Evolutionary conservation across 2,329 filamentous ascomycete genomes (phyloP), one percentile per base, ranked within the genome.

Genomic region (Fusarium verticillioides): DNA sequence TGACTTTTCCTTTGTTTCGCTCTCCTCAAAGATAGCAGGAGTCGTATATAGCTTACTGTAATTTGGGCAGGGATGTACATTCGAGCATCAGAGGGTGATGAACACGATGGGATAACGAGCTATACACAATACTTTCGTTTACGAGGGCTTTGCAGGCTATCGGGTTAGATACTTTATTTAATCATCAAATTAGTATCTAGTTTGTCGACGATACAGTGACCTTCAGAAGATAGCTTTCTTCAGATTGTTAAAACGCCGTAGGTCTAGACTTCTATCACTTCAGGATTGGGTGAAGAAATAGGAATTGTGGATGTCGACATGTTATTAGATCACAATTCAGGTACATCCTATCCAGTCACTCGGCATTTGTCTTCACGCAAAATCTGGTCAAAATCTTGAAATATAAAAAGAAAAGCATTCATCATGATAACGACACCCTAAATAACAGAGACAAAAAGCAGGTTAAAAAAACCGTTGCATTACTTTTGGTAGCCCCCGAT

Each of bases 401-500:
- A 60, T 43, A 64, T 30, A 78, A 74, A 74, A 63, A 74, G 69
- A 66, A 72, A 74, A 74, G 57, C 64, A 66, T 77, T 80, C 75
- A 78, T 81, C 77, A 80, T 82, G 70, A 78, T 77, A 81, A 78
- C 75, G 74, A 80, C 78, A 79, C 80, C 66, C 80, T 81, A 81
- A 79, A 80, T 82, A 82, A 68, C 79, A 81, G 74, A 75, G 73
- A 77, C 77, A 78, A 80, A 79, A 77, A 79, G 78, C 78, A 81
- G 69, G 76, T 75, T 76, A 74, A 36, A n/a, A 63, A 77, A 78
- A 78, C 79, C 79, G 75, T 82, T 80, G 81, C 82, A 83, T 84
- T 83, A 84, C 82, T 84, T 83, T 83, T 83, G 79, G 81, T 81
- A 81, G 78, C 78, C 66, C 82, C 70, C 79, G 73, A 79, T 78